Conservation (phyloP, 2,329 filamentous ascomycete species). For the Verticillium dahliae region DNA sequence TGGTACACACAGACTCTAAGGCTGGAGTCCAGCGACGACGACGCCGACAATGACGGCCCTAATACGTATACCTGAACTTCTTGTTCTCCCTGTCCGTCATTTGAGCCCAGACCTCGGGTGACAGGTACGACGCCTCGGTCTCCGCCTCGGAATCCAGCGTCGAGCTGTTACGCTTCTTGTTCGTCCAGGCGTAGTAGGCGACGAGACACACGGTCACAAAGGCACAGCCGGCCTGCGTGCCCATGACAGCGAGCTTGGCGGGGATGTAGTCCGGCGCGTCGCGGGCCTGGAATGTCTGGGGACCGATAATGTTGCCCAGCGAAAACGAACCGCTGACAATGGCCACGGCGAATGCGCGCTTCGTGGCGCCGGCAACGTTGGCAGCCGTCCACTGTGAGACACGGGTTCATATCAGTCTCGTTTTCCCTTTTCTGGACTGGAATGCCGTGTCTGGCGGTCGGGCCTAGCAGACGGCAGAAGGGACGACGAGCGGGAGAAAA, state of each 20-base stretch:
- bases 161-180: constrained; percentile 26
- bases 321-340: constrained; percentile 44
- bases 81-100: constrained; percentile 53
- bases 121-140: constrained; percentile 32
- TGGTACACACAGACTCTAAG: too few relatives aligned
- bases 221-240: constrained; percentile 37
- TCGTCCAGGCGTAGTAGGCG: constrained; percentile 43
- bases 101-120: constrained; percentile 36
- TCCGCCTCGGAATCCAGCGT: constrained; percentile 11
- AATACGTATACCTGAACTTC: constrained; percentile 47
- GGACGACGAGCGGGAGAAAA: background rate
- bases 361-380: constrained; percentile 45
- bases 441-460: background rate
- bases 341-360: constrained; percentile 42
- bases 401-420: background rate
- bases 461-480: background rate
- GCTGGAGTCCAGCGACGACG: background rate
- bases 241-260: constrained; percentile 49
- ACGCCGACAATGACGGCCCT: background rate
- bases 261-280: constrained; percentile 46
- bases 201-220: constrained; percentile 35
- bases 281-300: constrained; percentile 45
- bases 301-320: constrained; percentile 49
- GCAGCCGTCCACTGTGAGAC: constrained; percentile 36
- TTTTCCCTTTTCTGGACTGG: background rate